These are phyloP conservation scores for Penicillium frequentans DNA, from an alignment of 2,329 filamentous ascomycete genomes.

Conservation along the genomic window DNA sequence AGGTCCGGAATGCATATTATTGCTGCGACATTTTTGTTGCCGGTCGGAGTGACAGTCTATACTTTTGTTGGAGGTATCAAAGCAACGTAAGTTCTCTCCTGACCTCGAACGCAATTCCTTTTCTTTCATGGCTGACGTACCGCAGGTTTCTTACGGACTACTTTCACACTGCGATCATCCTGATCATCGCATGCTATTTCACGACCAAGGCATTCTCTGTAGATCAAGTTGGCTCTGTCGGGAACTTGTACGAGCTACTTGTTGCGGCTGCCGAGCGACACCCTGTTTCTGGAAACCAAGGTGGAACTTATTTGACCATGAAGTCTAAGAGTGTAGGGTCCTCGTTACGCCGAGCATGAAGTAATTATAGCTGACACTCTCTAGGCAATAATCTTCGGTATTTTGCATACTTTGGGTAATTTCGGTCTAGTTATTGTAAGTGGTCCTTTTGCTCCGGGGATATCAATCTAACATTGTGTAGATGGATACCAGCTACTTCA, in stretches of 20 bases:
- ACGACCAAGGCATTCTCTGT: constrained; percentile 49
- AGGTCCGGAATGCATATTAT: constrained; percentile 54
- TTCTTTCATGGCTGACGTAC: background rate
- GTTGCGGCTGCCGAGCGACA: constrained; percentile 45
- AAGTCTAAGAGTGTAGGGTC: constrained; percentile 50
- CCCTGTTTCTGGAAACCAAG: constrained; percentile 53
- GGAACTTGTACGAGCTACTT: constrained; percentile 53
- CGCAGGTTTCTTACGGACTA: constrained; percentile 51
- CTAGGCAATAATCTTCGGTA: constrained; percentile 53
- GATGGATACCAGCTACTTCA: constrained; percentile 57
- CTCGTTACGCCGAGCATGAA: constrained; percentile 16
- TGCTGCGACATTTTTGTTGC: constrained; percentile 50
- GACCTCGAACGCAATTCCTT: no score
- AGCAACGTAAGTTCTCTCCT: constrained; percentile 29
- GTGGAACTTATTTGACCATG: constrained; percentile 59
- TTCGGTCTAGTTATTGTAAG: constrained; percentile 54
- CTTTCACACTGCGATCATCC: constrained; percentile 56
- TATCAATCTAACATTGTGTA: background rate
- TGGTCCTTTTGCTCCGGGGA: background rate
- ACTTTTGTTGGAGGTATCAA: constrained; percentile 44
- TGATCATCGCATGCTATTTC: constrained; percentile 53
- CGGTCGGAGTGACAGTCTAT: constrained; percentile 41
- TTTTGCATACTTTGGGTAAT: constrained; percentile 51
- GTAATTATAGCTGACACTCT: background rate
- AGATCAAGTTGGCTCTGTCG: constrained; percentile 50